Base-by-base conservation (phyloP, 257 asterid genomes). In the Solanum corneliomulleri region DNA sequence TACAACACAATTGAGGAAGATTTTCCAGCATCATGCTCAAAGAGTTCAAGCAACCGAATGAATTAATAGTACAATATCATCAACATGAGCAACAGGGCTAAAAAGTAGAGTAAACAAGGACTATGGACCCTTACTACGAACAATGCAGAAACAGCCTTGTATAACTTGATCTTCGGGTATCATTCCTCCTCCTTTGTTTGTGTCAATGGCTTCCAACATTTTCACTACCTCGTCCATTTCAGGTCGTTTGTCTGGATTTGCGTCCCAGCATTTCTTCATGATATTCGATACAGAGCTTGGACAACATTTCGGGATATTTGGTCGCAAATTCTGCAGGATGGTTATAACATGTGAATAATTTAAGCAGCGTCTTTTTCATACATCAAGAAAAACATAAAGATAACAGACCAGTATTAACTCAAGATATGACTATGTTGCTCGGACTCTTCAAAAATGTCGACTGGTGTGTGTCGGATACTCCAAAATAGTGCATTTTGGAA, bases 151-250 rank as follows among this genome's bases (percentile, higher is more conserved):
- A 87, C 96, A 96, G 18, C 96, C 93, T 4, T 91, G 31, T 25
- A 25, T 88, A 0, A 92, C 94, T 74, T 94, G 94, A 85, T 95
- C 98, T 78, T 95, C 98, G 5, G 99, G 96, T 87, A 96, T 92
- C 99, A 96, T 96, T 9, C 99, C 98, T 62, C 99, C 99, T 71
- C 99, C 98, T 87, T 93, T 96, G 93, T 95, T 95, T 13, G 98
- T 96, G 88, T 96, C 98, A 44, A 96, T 87, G 3, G 95, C 98
- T 86, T 96, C 98, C 89, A 96, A 90, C 91, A 93, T 31, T 88
- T 88, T 92, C 86, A 94, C 98, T 3, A 96, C 99, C 86, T 94
- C 98, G 49, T 96, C 98, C 99, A 96, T 96, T 11, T 94, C 95
- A 0, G 99, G 99, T 62, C 99, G 89, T 83, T 94, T 95, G n/a